These are phyloP conservation scores for Neurospora pannonica DNA, from an alignment of 495 filamentous ascomycete species.

Conservation along the genomic window DNA sequence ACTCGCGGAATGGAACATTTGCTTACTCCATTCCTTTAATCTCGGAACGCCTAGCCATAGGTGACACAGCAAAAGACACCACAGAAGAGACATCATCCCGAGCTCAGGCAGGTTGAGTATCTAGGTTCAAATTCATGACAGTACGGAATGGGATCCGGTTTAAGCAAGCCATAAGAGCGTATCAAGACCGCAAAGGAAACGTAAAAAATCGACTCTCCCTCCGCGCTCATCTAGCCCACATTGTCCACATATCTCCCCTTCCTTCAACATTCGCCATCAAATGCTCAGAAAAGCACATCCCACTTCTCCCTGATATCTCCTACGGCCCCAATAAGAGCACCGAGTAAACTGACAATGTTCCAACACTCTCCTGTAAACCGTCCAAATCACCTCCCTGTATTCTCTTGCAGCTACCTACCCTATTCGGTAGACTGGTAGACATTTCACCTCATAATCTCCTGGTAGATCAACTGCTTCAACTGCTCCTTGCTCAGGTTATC, in stretches of 20 bases:
- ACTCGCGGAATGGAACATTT: not conserved
- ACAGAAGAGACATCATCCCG: not conserved
- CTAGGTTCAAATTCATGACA: not conserved
- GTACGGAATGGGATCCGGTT: not conserved
- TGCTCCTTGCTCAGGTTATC: slow-evolving; percentile 97
- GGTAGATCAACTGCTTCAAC: slow-evolving; percentile 90
- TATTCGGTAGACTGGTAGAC: not conserved
- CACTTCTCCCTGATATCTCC: not conserved
- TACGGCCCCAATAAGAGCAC: not conserved
- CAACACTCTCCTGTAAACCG: not conserved
- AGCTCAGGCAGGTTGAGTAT: not conserved
- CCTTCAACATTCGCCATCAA: not conserved
- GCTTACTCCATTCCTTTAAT: not conserved
- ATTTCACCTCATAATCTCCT: slow-evolving; percentile 89
- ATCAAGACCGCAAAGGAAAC: not conserved
- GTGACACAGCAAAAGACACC: not conserved
- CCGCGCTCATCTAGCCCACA: not conserved
- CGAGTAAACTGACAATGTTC: slow-evolving; percentile 1
- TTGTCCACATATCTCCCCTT: not conserved
- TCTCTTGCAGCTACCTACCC: not conserved
- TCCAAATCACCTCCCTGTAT: not conserved
- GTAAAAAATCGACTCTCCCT: not conserved
- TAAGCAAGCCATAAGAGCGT: not conserved
- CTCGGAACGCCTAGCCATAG: not conserved
- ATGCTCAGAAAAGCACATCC: not conserved